Evolutionary conservation across 2,329 filamentous ascomycete genomes (phyloP).

Genomic region (Trichoderma atroviride): DNA sequence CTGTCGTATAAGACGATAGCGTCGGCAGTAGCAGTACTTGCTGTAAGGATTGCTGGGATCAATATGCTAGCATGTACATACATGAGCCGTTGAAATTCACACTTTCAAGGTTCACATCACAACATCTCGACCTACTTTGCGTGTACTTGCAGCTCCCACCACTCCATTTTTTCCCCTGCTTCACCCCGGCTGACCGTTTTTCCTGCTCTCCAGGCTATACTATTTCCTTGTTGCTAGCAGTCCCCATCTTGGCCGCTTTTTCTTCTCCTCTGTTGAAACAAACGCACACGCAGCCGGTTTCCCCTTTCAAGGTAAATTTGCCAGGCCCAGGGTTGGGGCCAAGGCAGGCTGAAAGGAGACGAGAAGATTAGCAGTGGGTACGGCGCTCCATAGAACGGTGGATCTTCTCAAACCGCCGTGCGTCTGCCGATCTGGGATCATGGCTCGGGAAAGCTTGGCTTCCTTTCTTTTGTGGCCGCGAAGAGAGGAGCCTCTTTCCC

Average conservation of each 20-base stretch:
- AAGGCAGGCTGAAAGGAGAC: conserved; percentile 7
- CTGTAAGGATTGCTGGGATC: background rate
- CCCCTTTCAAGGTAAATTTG: conserved; percentile 12
- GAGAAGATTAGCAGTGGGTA: conserved; percentile 20
- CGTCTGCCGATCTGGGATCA: conserved; percentile 32
- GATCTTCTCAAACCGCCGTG: conserved; percentile 22
- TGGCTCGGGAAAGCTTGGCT: conserved; percentile 12
- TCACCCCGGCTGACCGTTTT: conserved; percentile 11
- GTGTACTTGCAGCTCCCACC: background rate
- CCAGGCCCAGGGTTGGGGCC: background rate
- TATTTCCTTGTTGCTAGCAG: background rate
- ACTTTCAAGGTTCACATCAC: background rate
- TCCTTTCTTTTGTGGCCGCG: background rate
- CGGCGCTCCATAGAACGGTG: conserved; percentile 9
- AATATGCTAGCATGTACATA: background rate
- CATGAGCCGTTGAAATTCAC: background rate
- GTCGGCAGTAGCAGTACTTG: background rate
- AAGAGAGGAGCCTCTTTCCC: background rate
- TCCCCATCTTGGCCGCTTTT: background rate
- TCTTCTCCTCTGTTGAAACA: conserved; percentile 2
- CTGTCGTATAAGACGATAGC: background rate
- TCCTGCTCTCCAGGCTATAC: background rate
- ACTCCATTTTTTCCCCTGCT: background rate
- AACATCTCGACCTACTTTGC: too few relatives aligned
- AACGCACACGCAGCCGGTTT: background rate